Base-by-base conservation (phyloP, 108 stramenopile genomes). In the Stephanodiscus minutulus region DNA sequence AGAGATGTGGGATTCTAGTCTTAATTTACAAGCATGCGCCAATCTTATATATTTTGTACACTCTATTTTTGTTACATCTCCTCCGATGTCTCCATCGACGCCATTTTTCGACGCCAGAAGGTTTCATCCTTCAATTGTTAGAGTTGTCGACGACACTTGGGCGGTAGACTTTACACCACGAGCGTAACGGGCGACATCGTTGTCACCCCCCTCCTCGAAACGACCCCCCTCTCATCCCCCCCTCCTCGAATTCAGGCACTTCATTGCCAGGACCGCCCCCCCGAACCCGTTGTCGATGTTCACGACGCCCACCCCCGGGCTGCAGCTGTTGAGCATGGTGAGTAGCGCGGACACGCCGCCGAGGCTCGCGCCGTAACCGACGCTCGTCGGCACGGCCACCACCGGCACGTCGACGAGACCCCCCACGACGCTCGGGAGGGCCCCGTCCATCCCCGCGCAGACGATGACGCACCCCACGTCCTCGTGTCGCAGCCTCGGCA, bases 281-380 rank as follows among this genome's bases (percentile, higher is more conserved):
- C 97, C 97, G 67, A 98, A 97, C 22, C 98, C 98, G 79, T 97
- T 97, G 74, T 98, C 98, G 50, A 98, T 96, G 69, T 97, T 98
- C 0, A 97, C 95, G 18, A 96, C 94, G 36, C 91, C 92, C 12
- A 97, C 96, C 2, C 98, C 98, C 7, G 98, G 98, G 55, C 91
- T 88, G 68, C 98, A 98, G 41, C 87, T 91, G 68, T 97, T 98
- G 58, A 98, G 75, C 98, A 98, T 98, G 13, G 97, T 96, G 25
- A 97, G 70, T 76, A 98, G 69, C 2, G 97, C 97, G 63, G 90
- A 93, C 44, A 97, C 66, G 2, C 97, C 98, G 7, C 92, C 92
- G 41, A 96, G 86, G 39, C 91, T 88, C 10, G 91, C 91, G 13
- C 97, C 97, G 71, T 98, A 98, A 12, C 98, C 98, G 25, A 97